Evolutionary conservation across 164 flowering plant species (phyloP).

Genomic region (Stephania yunnanensis): DNA sequence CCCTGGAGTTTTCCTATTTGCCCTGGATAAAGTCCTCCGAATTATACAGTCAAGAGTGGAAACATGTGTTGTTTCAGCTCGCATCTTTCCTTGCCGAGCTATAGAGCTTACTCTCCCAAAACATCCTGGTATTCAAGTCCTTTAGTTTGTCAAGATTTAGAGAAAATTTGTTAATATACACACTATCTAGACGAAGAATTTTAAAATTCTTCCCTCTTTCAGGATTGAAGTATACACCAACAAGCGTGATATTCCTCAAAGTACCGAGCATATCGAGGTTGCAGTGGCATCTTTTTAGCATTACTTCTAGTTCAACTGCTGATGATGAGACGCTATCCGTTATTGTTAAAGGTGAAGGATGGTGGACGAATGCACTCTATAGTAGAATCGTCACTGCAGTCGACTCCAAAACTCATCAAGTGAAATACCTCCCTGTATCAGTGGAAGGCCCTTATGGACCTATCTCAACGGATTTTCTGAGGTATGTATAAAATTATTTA

Average conservation of each 20-base stretch:
- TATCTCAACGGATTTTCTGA: slow-evolving; percentile 44
- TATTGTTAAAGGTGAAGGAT: slow-evolving; percentile 58
- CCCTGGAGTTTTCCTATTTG: slow-evolving; percentile 69
- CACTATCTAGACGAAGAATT: neutral
- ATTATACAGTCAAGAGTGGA: slow-evolving; percentile 56
- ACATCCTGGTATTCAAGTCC: slow-evolving; percentile 46
- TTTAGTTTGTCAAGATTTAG: neutral
- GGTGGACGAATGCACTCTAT: slow-evolving; percentile 65
- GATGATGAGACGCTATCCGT: slow-evolving; percentile 52
- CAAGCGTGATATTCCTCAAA: slow-evolving; percentile 66
- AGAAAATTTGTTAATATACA: neutral
- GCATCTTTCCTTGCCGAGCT: slow-evolving; percentile 56
- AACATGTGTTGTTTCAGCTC: slow-evolving; percentile 58
- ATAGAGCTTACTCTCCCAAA: slow-evolving; percentile 66
- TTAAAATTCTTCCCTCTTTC: slow-evolving; percentile 19
- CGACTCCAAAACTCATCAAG: slow-evolving; percentile 25
- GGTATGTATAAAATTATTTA: slow-evolving; percentile 28
- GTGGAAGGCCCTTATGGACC: slow-evolving; percentile 95
- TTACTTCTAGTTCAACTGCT: slow-evolving; percentile 57
- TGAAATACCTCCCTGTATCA: slow-evolving; percentile 43
- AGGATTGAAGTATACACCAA: slow-evolving; percentile 62
- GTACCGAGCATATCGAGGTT: slow-evolving; percentile 61
- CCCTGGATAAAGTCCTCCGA: slow-evolving; percentile 72
- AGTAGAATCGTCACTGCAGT: slow-evolving; percentile 29
- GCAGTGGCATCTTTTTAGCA: slow-evolving; percentile 83